A percentile compares a stretch with the other conserved stretches of the same genome.
phyloP scores from a whole-genome alignment of 805 yeast genomes.

The Cyberlindnera maritima region DNA sequence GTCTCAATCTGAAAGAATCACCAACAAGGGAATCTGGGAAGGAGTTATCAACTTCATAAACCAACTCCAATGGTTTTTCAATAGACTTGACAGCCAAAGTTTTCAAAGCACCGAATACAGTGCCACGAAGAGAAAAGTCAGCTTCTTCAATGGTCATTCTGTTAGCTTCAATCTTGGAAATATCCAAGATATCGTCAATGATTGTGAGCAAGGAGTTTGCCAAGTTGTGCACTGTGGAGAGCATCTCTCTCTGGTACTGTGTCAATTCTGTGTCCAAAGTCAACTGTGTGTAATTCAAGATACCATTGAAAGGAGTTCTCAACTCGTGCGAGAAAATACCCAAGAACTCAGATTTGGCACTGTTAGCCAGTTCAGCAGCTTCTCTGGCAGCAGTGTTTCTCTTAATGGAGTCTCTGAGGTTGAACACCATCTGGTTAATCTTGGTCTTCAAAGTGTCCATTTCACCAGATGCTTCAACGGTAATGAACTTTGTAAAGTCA shows the following conservation, averaged over 20 bases:
- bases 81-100: conserved; percentile 88
- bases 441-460: conserved; percentile 59
- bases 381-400: conserved; percentile 92
- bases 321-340: conserved; percentile 89
- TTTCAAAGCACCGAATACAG: conserved; percentile 86
- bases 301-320: conserved; percentile 91
- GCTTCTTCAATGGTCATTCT: conserved; percentile 91
- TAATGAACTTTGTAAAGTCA: conserved; percentile 84
- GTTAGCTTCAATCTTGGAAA: conserved; percentile 90
- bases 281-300: conserved; percentile 88
- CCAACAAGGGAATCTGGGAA: conserved; percentile 87
- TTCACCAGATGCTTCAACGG: conserved; percentile 91
- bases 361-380: conserved; percentile 88
- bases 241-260: conserved; percentile 89
- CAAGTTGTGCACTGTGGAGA: conserved; percentile 82
- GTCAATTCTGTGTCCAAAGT: conserved; percentile 86
- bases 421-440: conserved; percentile 78
- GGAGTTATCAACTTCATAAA: conserved; percentile 79
- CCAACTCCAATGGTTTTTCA: conserved; percentile 76
- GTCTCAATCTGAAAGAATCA: conserved; percentile 84
- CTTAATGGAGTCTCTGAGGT: conserved; percentile 83
- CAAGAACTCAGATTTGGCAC: conserved; percentile 85
- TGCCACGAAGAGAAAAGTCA: conserved; percentile 81
- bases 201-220: conserved; percentile 84
- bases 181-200: conserved; percentile 87